Percentiles rank a stretch among this genome's conserved stretches.
Conservation (phyloP, 805 yeast species). For the Lachancea mirantina region DNA sequence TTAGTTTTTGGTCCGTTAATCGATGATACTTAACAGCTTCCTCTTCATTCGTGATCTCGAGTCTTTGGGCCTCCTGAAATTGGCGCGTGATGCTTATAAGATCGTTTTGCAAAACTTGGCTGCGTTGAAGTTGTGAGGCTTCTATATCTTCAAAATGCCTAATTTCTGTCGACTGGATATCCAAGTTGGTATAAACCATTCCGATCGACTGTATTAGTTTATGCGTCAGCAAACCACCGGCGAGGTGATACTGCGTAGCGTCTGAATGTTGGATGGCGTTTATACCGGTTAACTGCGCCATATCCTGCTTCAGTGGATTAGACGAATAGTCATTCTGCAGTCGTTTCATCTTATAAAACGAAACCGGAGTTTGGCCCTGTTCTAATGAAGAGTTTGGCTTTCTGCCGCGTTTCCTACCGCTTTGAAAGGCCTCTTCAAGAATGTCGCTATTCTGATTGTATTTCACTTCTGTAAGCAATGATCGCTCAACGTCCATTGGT, state of each 20-base stretch:
- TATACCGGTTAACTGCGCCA: constrained; percentile 44
- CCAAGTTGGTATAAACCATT: constrained; percentile 37
- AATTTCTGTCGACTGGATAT: constrained; percentile 41
- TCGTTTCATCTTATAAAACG: constrained; percentile 55
- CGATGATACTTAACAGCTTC: constrained; percentile 26
- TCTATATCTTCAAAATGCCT: constrained; percentile 38
- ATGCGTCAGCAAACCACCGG: constrained; percentile 50
- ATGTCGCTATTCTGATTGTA: constrained; percentile 42
- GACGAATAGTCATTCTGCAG: constrained; percentile 59
- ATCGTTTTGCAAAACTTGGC: constrained; percentile 38
- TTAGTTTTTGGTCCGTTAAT: constrained; percentile 21
- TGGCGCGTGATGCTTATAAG: constrained; percentile 41
- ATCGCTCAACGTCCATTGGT: constrained; percentile 71
- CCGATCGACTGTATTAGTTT: constrained; percentile 52
- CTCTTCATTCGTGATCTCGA: constrained; percentile 15
- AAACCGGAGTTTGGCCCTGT: constrained; percentile 14
- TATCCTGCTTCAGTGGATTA: constrained; percentile 56
- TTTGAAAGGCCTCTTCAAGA: constrained; percentile 33
- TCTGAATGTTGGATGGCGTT: constrained; percentile 35
- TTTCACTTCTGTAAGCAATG: constrained; percentile 66
- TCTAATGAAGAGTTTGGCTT: constrained; percentile 9
- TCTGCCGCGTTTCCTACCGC: constrained; percentile 25
- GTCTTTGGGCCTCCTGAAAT: constrained; percentile 34
- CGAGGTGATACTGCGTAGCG: constrained; percentile 28
- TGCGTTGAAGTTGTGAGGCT: constrained; percentile 36